Percentiles rank a stretch among this genome's conserved stretches.
These are phyloP conservation scores for Fusarium burgessii DNA, from an alignment of 2,329 filamentous ascomycete species.

Conservation along the genomic window DNA sequence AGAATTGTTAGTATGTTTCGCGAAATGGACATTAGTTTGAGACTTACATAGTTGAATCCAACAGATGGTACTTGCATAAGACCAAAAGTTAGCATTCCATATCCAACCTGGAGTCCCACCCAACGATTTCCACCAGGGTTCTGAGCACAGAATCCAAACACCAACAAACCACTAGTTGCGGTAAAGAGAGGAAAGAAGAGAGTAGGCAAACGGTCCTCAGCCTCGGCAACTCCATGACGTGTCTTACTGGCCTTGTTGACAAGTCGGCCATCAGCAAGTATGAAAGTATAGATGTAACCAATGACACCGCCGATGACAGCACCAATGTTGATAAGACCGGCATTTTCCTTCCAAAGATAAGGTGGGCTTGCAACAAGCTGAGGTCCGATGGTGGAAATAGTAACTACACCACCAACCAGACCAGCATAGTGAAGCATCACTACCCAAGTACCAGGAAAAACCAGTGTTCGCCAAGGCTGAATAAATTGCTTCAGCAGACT, in stretches of 20 bases:
- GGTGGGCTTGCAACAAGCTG: constrained; percentile 48
- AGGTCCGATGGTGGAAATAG: constrained; percentile 52
- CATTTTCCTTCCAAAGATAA: constrained; percentile 51
- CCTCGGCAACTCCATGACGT: constrained; percentile 47
- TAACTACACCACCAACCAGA: constrained; percentile 51
- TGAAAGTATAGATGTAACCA: constrained; percentile 45
- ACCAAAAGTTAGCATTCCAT: constrained; percentile 54
- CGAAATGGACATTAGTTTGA: accelerated
- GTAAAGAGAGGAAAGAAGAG: constrained; percentile 49
- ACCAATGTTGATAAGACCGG: constrained; percentile 52
- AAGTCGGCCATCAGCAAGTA: constrained; percentile 40
- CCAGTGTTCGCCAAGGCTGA: constrained; percentile 29
- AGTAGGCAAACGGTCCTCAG: constrained; percentile 50
- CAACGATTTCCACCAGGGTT: constrained; percentile 47
- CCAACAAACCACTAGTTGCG: constrained; percentile 50
- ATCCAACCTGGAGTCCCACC: constrained; percentile 52
- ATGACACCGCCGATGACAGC: constrained; percentile 49
- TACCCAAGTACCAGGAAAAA: constrained; percentile 52
- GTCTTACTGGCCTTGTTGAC: constrained; percentile 30
- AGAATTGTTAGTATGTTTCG: background rate
- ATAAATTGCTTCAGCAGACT: constrained; percentile 11
- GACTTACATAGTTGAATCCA: constrained; percentile 55
- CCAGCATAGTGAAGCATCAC: constrained; percentile 55
- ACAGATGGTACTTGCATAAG: constrained; percentile 55
- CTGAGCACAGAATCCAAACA: constrained; percentile 55